These are phyloP conservation scores for Punctularia strigosozonata DNA, from an alignment of 768 basidiomycete species.

Conservation along the genomic window DNA sequence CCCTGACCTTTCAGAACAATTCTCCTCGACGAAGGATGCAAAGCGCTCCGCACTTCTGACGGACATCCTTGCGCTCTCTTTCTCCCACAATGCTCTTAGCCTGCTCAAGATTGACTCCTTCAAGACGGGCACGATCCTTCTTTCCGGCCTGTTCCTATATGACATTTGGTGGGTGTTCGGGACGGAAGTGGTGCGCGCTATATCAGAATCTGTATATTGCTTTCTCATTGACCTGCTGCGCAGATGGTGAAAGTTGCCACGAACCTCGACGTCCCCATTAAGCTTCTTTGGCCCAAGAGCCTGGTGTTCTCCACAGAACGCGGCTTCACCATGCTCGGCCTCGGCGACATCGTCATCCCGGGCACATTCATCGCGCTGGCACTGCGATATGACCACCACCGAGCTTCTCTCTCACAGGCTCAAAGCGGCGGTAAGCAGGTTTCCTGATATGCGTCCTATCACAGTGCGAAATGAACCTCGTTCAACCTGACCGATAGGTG, in stretches of 20 bases:
- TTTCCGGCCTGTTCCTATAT: conserved; percentile 82
- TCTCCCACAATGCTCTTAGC: conserved; percentile 69
- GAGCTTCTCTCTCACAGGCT: no score
- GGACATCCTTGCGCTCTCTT: conserved; percentile 64
- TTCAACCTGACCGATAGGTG: no score
- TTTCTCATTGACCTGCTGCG: background rate
- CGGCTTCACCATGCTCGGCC: conserved; percentile 83
- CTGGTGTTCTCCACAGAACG: conserved; percentile 30
- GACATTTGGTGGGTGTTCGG: conserved; percentile 96
- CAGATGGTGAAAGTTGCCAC: conserved; percentile 94
- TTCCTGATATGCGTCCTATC: no score
- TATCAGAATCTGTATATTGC: background rate
- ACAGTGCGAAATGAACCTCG: no score
- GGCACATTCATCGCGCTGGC: conserved; percentile 71
- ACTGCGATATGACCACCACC: conserved; percentile 71
- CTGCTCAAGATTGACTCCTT: conserved; percentile 84
- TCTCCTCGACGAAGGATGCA: conserved; percentile 28
- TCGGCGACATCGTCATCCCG: conserved; percentile 75
- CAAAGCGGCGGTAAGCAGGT: no score
- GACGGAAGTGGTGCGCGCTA: conserved; percentile 60
- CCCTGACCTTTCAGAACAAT: no score
- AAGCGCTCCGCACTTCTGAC: conserved; percentile 67
- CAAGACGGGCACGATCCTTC: conserved; percentile 70
- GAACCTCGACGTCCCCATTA: conserved; percentile 84
- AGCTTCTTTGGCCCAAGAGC: conserved; percentile 79